Percentiles rank a stretch among this genome's conserved stretches.
Evolutionary conservation across 2,329 filamentous ascomycete species (phyloP).

Genomic region (Aspergillus udagawae): DNA sequence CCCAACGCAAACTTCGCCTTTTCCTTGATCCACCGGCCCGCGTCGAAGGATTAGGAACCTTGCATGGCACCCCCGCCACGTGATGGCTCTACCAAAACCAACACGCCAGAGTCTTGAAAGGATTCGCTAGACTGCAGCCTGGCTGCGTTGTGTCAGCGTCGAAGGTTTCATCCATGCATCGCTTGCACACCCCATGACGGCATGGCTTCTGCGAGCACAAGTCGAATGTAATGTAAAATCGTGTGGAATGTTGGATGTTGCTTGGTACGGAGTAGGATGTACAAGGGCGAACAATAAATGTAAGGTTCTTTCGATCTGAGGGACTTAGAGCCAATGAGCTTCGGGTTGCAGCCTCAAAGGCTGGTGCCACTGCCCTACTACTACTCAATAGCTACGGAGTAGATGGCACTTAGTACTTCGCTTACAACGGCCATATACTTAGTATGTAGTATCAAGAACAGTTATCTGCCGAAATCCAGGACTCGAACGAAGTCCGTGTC

Average conservation of each 20-base stretch:
- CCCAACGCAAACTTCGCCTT: not conserved
- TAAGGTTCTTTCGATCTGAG: not conserved
- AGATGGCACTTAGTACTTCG: no score
- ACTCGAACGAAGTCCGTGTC: not conserved
- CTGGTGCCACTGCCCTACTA: no score
- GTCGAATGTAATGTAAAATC: not conserved
- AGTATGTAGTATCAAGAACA: no score
- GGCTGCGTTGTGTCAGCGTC: not conserved
- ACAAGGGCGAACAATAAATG: no score
- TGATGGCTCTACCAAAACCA: conserved; percentile 1
- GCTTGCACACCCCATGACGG: not conserved
- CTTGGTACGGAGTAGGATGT: not conserved
- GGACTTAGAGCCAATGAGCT: not conserved
- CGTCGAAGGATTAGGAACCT: conserved; percentile 1
- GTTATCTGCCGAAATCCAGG: no score
- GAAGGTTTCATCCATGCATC: not conserved
- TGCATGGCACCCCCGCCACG: conserved; percentile 1
- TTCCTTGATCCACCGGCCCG: not conserved
- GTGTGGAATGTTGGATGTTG: not conserved
- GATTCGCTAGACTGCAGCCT: no score
- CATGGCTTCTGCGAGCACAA: not conserved
- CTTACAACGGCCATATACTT: not conserved
- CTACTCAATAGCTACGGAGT: no score
- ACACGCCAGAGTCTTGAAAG: not conserved
- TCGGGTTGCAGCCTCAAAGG: not conserved